These are phyloP conservation scores for Aspergillus sp. DNA, from an alignment of 2,329 filamentous ascomycete species.

Conservation along the genomic window DNA sequence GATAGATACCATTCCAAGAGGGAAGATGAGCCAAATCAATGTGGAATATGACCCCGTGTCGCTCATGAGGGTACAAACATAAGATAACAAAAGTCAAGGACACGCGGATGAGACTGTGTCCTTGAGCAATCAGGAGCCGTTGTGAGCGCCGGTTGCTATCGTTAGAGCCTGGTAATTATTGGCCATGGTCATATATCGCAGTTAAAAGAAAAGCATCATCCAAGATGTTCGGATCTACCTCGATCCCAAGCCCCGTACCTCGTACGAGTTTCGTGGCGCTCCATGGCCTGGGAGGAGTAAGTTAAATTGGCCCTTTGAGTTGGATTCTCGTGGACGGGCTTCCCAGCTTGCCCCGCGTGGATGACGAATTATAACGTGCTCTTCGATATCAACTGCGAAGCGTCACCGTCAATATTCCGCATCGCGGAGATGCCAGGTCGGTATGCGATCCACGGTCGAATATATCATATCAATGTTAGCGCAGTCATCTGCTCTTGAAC, in stretches of 20 bases:
- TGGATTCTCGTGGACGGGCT: neutral
- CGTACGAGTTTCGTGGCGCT: slow-evolving; percentile 50
- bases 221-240: slow-evolving; percentile 77
- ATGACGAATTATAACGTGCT: neutral
- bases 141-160: neutral
- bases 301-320: slow-evolving; percentile 54
- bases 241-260: slow-evolving; percentile 52
- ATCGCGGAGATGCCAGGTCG: neutral
- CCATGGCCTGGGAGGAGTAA: slow-evolving; percentile 72
- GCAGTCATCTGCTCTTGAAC: neutral
- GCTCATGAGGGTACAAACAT: neutral
- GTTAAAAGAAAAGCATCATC: slow-evolving; percentile 66
- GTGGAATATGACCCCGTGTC: neutral
- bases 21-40: neutral
- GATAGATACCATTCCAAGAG: neutral
- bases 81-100: neutral
- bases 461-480: neutral
- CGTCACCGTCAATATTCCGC: neutral
- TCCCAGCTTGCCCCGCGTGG: neutral
- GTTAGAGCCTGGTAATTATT: slow-evolving; percentile 42
- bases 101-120: neutral
- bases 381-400: neutral
- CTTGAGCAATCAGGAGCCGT: neutral
- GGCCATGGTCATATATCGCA: slow-evolving; percentile 70
- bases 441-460: neutral